phyloP scores from a whole-genome alignment of 345 rosid genomes.

The Salix viminalis region DNA sequence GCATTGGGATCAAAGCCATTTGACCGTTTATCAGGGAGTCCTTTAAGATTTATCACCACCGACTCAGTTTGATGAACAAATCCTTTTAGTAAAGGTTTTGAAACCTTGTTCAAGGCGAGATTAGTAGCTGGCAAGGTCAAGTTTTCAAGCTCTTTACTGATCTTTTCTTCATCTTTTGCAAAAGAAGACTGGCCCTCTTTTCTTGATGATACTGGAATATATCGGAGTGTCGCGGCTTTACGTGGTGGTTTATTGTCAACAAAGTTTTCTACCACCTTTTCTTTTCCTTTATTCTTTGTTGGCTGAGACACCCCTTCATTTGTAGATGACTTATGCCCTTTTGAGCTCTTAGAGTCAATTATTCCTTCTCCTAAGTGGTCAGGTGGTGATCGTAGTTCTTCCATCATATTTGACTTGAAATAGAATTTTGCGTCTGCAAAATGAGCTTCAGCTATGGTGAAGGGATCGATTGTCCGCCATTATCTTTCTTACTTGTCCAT shows the following conservation, averaged over 20 bases:
- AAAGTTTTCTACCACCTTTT: not conserved
- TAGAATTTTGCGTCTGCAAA: not conserved
- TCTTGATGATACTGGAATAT: no score
- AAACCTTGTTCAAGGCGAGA: no score
- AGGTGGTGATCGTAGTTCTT: not conserved
- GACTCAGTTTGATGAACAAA: no score
- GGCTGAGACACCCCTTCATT: not conserved
- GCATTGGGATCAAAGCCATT: constrained; percentile 3
- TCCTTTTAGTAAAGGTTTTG: no score
- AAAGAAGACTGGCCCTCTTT: no score
- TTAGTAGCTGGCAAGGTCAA: no score
- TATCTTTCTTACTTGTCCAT: not conserved
- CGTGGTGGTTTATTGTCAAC: not conserved
- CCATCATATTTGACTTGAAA: not conserved
- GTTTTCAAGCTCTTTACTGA: no score
- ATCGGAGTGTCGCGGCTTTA: not conserved
- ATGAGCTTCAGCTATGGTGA: not conserved
- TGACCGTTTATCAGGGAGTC: not conserved
- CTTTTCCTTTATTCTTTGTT: not conserved
- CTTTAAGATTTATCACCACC: not conserved
- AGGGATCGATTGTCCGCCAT: not conserved
- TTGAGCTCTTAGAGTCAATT: not conserved
- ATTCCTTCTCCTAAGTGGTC: not conserved
- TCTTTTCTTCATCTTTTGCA: no score
- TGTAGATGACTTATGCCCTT: not conserved